Percentiles rank a stretch among this genome's conserved stretches.
phyloP scores from a whole-genome alignment of 2,329 filamentous ascomycete genomes.

The Monilinia aucupariae region DNA sequence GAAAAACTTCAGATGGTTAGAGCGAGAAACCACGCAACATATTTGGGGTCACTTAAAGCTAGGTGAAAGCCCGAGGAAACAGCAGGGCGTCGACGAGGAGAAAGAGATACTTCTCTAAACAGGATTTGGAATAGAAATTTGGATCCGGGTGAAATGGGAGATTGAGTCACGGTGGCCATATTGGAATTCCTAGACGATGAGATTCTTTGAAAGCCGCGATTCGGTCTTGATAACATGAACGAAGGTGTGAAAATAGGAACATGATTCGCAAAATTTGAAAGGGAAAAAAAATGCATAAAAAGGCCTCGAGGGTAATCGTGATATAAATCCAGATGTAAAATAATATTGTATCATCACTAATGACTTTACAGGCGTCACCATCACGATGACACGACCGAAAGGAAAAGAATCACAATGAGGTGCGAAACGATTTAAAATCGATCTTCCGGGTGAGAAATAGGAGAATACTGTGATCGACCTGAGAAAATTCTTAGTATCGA shows the following conservation, averaged over 20 bases:
- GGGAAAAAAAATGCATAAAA: background rate
- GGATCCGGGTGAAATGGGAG: rapidly evolving
- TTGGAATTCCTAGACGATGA: slow-evolving; percentile 9
- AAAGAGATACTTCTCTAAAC: background rate
- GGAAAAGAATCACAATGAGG: background rate
- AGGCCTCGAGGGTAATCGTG: background rate
- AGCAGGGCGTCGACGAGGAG: background rate
- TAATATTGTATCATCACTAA: background rate
- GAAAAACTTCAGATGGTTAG: background rate
- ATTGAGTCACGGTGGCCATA: background rate
- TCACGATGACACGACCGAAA: background rate
- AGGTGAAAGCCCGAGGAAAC: background rate
- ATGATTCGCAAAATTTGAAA: slow-evolving; percentile 6
- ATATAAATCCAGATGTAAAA: background rate
- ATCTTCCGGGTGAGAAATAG: no score
- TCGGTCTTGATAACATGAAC: slow-evolving; percentile 10
- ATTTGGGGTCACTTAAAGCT: background rate
- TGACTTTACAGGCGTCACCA: background rate
- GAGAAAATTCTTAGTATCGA: background rate
- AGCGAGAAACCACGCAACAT: rapidly evolving
- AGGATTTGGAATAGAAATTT: background rate
- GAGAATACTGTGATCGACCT: no score
- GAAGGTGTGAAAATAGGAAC: background rate
- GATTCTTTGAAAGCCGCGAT: slow-evolving; percentile 1
- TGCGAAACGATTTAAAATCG: background rate